These are phyloP conservation scores for Phialophora macrospora DNA, from an alignment of 2,329 filamentous ascomycete genomes.

Conservation along the genomic window DNA sequence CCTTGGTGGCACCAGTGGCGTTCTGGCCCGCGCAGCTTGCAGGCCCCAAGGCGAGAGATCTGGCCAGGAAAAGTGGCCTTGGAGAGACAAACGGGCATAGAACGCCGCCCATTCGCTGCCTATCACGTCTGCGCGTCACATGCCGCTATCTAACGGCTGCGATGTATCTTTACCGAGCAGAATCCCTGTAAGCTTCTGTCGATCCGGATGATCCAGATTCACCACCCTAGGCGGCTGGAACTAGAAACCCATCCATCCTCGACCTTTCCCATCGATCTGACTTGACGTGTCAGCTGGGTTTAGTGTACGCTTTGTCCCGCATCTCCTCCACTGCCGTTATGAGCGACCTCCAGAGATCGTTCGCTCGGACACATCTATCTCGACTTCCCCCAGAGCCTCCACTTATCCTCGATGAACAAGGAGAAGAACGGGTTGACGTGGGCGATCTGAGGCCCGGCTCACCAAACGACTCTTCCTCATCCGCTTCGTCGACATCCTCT, in stretches of 20 bases:
- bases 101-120: not conserved
- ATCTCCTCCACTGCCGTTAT: slow-evolving; percentile 53
- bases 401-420: slow-evolving; percentile 51
- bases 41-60: not conserved
- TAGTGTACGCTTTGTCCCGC: slow-evolving; percentile 12
- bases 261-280: not conserved
- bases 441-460: slow-evolving; percentile 34
- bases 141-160: slow-evolving; percentile 4
- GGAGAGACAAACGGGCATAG: not conserved
- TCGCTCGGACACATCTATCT: slow-evolving; percentile 75
- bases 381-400: slow-evolving; percentile 63
- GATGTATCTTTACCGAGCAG: not conserved
- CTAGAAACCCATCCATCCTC: not conserved
- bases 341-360: slow-evolving; percentile 76
- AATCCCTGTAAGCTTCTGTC: not conserved
- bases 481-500: slow-evolving; percentile 88
- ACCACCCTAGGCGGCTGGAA: not conserved
- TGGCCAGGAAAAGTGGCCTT: not conserved
- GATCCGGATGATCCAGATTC: slow-evolving; percentile 1
- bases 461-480: slow-evolving; percentile 73
- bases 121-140: not conserved
- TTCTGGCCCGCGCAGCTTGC: not conserved
- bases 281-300: not conserved
- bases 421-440: slow-evolving; percentile 46
- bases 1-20: slow-evolving; percentile 1